Base-by-base conservation (phyloP, 805 yeast species). In the baker's yeast (Saccharomyces cerevisiae) region DNA sequence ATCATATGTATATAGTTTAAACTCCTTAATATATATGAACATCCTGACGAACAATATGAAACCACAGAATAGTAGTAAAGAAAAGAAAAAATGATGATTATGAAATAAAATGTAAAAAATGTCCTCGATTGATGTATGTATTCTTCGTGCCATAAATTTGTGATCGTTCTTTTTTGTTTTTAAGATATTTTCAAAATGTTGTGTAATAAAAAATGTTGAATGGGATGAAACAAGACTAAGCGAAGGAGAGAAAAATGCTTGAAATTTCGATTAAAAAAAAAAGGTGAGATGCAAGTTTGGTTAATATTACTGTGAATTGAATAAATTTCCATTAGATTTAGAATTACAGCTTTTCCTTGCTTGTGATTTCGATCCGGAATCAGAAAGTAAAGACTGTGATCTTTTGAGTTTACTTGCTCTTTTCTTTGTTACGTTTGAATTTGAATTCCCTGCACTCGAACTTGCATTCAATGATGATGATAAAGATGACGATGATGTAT, bases 311-410 rank as follows among this genome's bases (percentile, higher is more conserved):
- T 26, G 29, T 46, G 48, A 27, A 22, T 46, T 46, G 48, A 27
- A 27, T 41, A 58, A 56, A 30, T 58, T 48, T 48, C 51, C 54
- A 22, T 36, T 41, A 43, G 48, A 32, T 14, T 49, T 52, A 22
- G 54, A n/a, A 41, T 55, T 32, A 30, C 36, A 47, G 28, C 48
- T 53, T 30, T 55, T 48, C n/a, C 43, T 41, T 43, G 32, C 24
- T 26, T 41, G 14, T 24, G 48, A 13, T 49, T 46, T 46, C 54
- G 46, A 28, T 52, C 51, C n/a, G 58, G 46, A 32, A 60, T 46
- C 11, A 56, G 59, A 14, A 55, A 63, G 58, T 41, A 62, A 52
- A 13, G 70, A 65, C 52, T 63, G 63, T 9, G 70, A 60, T 51
- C 68, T 55, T 49, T 64, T 66, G 47, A 65, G 53, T 21, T 61